phyloP scores from a whole-genome alignment of 345 rosid genomes.

The Acer campestre region DNA sequence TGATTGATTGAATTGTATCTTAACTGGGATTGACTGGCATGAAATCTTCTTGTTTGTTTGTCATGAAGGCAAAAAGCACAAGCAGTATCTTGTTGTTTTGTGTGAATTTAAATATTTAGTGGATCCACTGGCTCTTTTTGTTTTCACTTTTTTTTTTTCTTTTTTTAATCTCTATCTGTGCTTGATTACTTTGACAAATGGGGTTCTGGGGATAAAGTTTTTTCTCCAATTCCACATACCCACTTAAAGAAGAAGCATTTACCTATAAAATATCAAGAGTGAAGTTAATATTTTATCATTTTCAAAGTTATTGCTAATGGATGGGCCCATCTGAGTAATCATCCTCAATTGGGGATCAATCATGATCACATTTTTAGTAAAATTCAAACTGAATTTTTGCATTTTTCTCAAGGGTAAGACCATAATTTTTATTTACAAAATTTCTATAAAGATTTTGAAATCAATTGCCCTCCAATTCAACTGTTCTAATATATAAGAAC shows the following conservation, averaged over 20 bases:
- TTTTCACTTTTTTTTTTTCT: background rate
- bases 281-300: background rate
- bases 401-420: background rate
- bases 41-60: background rate
- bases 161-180: background rate
- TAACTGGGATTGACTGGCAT: background rate
- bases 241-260: background rate
- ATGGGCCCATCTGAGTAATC: background rate
- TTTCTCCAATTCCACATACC: background rate
- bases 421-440: background rate
- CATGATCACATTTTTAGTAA: background rate
- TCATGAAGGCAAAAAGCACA: background rate
- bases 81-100: background rate
- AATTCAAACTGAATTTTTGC: background rate
- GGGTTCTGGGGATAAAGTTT: background rate
- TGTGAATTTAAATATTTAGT: background rate
- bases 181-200: conserved; percentile 14
- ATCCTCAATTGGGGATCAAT: too few species aligned
- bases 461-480: background rate
- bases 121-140: background rate
- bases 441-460: background rate
- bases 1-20: background rate
- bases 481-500: too few species aligned
- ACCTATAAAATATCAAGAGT: too few species aligned
- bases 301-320: background rate